Base-by-base conservation (phyloP, 2,329 filamentous ascomycete genomes). In the Torrubiellomyces zombiae region DNA sequence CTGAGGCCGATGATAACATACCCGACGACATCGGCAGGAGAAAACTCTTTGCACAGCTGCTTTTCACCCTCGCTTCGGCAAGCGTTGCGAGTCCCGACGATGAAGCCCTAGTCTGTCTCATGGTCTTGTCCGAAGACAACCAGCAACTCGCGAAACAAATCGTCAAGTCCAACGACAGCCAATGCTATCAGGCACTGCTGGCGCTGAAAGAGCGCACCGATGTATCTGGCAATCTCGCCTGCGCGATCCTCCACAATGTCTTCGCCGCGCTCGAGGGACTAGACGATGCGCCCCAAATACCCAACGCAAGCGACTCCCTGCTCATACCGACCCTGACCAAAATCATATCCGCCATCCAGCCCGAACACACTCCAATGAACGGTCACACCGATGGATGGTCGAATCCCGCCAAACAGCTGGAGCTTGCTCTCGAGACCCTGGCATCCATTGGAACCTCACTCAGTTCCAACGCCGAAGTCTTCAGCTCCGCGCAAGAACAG, bases 391-490 rank as follows among this genome's bases (percentile, higher is more conserved):
- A 43, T 28, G 47, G 45, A 28, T 55, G 49, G 39, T 50, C 51
- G 7, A 53, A 47, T 32, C 47, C 56, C 2, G 34, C 47, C 6
- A 61, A 67, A 32, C 54, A 60, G 19, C 44, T 64, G 25, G 55
- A 64, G 38, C 44, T 70, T 10, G 67, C 67, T 3, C 48, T 77
- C 0, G 68, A 76, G 43, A 64, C 71, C 10, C 51, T 75, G 0
- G 71, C 69, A 4, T 69, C 69, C 6, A 75, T 77, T 23, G 69
- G 68, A 20, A 74, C 68, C 3, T 58, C 54, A 22, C 50, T 75
- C 9, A 61, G 65, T 37, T 53, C 59, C 17, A 58, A 60, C 5
- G 40, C 65, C 20, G 56, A 59, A 29, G 55, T 26, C 7, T 28
- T 28, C 5, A 32, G 25, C 5, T 36, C 34, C 1, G 16, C 29